Evolutionary conservation across 2,329 filamentous ascomycete species (phyloP), one percentile per base, ranked within the genome.

Genomic region (Penicillium italicum): DNA sequence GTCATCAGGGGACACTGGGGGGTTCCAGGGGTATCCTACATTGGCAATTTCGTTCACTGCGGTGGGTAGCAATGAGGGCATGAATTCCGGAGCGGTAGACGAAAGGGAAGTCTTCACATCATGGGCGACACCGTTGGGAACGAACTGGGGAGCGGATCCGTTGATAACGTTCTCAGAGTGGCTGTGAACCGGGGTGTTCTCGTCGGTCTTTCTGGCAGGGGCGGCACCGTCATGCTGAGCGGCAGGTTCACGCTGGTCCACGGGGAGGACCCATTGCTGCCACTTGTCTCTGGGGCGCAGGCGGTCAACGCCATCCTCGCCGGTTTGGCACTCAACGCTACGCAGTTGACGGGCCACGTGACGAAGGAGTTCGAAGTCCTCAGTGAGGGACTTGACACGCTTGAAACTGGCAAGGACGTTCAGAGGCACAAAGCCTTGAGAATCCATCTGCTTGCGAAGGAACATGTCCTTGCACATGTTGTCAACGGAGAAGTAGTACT

Each of bases 401-500:
- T 90, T 91, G 80, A 99, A 99, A n/a, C 81, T 82, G 22, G 88
- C 83, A 64, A 99, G 87, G 56, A 96, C 83, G 33, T 82, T 80
- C 49, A 99, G 77, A 48, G 85, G 86, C 14, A 97, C 92, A 68
- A 92, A 97, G 18, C 94, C 94, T 72, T 97, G 90, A 1, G 89
- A 90, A 70, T 99, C 93, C 94, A 99, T 97, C 65, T 92, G 87
- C 67, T 85, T 86, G 55, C 94, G 87, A 56, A 99, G 80, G 74
- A 86, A 97, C 68, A 90, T 81, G 69, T 99, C 94, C 75, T 96
- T 97, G 81, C 90, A 89, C 47, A 97, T 81, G 71, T 99, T 99
- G 68, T 97, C 90, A 28, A 96, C 83, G 0, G 93, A 97, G 76
- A 99, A 96, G 75, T 99, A 99, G 78, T 97, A 99, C 68, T 96